Conservation (phyloP, 208 protist genomes). For the Leishmania mexicana region DNA sequence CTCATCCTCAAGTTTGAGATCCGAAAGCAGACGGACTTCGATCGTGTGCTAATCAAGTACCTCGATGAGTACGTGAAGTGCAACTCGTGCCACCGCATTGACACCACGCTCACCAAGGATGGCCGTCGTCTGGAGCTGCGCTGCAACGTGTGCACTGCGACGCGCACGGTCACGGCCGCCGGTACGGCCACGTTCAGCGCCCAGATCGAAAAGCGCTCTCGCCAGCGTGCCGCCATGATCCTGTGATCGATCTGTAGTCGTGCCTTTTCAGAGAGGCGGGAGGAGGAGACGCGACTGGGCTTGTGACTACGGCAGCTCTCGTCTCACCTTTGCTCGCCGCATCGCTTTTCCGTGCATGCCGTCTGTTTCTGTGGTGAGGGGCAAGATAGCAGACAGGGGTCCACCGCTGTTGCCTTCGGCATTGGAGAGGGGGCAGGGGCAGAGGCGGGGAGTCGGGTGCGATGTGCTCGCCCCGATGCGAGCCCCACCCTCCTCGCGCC, state of each 20-base stretch:
- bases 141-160: slow-evolving; percentile 84
- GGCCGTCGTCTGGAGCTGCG: slow-evolving; percentile 65
- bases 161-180: slow-evolving; percentile 69
- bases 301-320: background rate
- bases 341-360: background rate
- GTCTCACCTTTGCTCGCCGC: background rate
- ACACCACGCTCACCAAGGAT: slow-evolving; percentile 89
- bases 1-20: slow-evolving; percentile 92
- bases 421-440: background rate
- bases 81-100: slow-evolving; percentile 85
- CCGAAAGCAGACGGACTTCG: slow-evolving; percentile 80
- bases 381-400: background rate
- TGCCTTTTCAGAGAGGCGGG: background rate
- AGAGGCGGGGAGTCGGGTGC: background rate
- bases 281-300: background rate
- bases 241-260: slow-evolving; percentile 35
- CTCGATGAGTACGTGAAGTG: slow-evolving; percentile 93
- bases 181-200: slow-evolving; percentile 74
- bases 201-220: slow-evolving; percentile 81
- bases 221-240: slow-evolving; percentile 62
- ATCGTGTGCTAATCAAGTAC: slow-evolving; percentile 86
- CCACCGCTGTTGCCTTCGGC: background rate
- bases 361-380: background rate
- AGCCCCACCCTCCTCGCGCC: background rate
- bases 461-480: background rate